Conservation (phyloP, 495 filamentous ascomycete genomes). For the Aspergillus baeticus region DNA sequence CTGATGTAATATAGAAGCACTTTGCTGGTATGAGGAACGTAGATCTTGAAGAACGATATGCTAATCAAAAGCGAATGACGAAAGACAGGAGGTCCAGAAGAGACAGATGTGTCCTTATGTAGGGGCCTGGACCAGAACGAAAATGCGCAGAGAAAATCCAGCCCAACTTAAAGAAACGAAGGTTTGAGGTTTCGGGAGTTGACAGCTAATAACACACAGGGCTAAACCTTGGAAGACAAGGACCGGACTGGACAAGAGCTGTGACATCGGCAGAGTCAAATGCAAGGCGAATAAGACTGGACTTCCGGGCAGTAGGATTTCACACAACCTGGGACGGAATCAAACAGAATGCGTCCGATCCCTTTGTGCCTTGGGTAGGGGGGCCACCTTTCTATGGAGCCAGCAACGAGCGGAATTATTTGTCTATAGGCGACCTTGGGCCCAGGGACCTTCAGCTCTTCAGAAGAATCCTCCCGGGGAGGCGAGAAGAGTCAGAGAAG, state of each 20-base stretch:
- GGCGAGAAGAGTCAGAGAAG: background rate
- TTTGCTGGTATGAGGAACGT: background rate
- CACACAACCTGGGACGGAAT: constrained; percentile 1
- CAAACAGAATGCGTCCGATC: constrained; percentile 3
- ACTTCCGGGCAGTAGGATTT: too few relatives aligned
- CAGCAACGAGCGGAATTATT: constrained; percentile 9
- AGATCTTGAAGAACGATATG: background rate
- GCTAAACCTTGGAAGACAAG: background rate
- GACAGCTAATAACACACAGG: constrained; percentile 1
- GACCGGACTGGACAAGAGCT: background rate
- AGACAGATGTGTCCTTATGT: background rate
- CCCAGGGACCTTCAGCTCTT: background rate
- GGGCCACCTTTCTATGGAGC: constrained; percentile 8
- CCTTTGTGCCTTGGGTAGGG: constrained; percentile 1
- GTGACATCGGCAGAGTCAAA: background rate
- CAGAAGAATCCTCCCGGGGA: background rate
- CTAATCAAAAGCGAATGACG: background rate
- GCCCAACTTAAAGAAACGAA: background rate
- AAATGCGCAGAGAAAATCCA: background rate
- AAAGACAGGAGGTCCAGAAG: background rate
- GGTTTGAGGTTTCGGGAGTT: background rate
- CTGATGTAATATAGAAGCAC: too few relatives aligned
- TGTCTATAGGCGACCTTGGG: constrained; percentile 1
- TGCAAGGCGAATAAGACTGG: background rate
- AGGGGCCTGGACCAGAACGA: background rate